A percentile compares a stretch with the other conserved stretches of the same genome.
phyloP scores from a whole-genome alignment of 192 early-diverging fungal species.

The Dimargaris cristalligena region DNA sequence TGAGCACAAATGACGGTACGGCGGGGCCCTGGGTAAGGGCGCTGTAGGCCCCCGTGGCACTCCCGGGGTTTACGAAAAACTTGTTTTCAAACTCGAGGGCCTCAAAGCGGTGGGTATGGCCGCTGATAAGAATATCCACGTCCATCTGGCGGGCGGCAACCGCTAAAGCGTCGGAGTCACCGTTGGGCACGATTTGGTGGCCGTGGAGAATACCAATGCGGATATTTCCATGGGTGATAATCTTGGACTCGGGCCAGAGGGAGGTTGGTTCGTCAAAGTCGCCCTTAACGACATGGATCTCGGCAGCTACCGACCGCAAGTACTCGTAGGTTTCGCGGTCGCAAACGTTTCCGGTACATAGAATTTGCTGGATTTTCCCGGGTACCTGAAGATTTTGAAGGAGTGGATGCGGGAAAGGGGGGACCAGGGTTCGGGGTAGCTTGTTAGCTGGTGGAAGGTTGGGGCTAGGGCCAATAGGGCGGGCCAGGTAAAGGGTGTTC shows the following conservation, averaged over 20 bases:
- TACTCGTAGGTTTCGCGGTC: constrained; percentile 77
- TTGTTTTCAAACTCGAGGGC: constrained; percentile 81
- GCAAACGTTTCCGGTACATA: constrained; percentile 79
- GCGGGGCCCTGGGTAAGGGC: constrained; percentile 20
- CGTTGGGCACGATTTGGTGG: constrained; percentile 43
- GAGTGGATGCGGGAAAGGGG: not conserved
- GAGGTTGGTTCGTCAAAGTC: constrained; percentile 48
- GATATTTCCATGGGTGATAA: constrained; percentile 42
- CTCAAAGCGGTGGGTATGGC: constrained; percentile 80
- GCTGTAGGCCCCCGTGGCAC: constrained; percentile 74
- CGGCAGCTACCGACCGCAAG: constrained; percentile 60
- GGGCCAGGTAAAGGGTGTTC: too few species aligned
- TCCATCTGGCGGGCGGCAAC: constrained; percentile 75
- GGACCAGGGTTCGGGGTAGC: too few species aligned
- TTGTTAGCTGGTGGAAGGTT: too few species aligned
- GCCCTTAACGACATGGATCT: constrained; percentile 60
- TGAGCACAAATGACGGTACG: constrained; percentile 85
- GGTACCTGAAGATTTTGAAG: constrained; percentile 31
- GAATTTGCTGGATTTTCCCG: constrained; percentile 92
- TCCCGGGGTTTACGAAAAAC: constrained; percentile 93
- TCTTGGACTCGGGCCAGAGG: constrained; percentile 39
- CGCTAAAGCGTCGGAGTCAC: constrained; percentile 50
- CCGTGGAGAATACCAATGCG: constrained; percentile 70
- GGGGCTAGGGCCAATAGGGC: too few species aligned
- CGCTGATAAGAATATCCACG: constrained; percentile 76